These are phyloP conservation scores for Phytopythium boreale DNA, from an alignment of 352 stramenopile genomes.

Conservation along the genomic window DNA sequence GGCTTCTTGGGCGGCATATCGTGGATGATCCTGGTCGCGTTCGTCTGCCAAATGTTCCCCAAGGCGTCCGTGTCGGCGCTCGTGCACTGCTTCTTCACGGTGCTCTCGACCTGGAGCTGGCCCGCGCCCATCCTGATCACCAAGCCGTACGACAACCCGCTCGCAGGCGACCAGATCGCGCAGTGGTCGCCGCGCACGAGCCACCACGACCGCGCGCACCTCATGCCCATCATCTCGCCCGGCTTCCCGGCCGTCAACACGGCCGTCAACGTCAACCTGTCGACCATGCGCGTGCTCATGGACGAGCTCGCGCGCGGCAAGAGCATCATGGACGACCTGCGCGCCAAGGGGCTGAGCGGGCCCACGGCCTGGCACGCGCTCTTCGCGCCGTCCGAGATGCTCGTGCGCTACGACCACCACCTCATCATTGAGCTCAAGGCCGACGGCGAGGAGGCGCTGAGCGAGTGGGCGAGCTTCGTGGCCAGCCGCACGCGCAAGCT, in stretches of 20 bases:
- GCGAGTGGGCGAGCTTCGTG: conserved; percentile 74
- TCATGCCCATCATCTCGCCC: conserved; percentile 88
- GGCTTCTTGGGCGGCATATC: conserved; percentile 81
- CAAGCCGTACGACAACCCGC: conserved; percentile 39
- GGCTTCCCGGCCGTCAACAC: conserved; percentile 84
- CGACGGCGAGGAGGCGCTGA: conserved; percentile 51
- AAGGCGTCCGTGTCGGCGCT: conserved; percentile 66
- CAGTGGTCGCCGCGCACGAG: conserved; percentile 79
- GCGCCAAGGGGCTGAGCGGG: conserved; percentile 52
- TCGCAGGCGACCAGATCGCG: conserved; percentile 23
- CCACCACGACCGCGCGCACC: conserved; percentile 70
- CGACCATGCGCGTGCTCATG: conserved; percentile 67
- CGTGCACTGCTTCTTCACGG: conserved; percentile 78
- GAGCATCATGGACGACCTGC: conserved; percentile 73
- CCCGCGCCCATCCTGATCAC: conserved; percentile 75
- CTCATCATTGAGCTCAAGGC: conserved; percentile 60
- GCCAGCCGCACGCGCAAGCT: conserved; percentile 80
- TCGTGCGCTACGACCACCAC: conserved; percentile 85
- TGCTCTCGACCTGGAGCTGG: conserved; percentile 79
- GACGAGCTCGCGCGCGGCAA: conserved; percentile 78
- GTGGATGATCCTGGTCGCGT: conserved; percentile 84
- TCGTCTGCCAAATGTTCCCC: conserved; percentile 87
- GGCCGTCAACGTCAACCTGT: conserved; percentile 78
- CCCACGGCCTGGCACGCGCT: conserved; percentile 73
- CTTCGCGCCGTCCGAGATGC: conserved; percentile 69